Percentiles rank a stretch among this genome's conserved stretches.
Evolutionary conservation across 441 rosid genomes (phyloP).

Genomic region (Viola pubescens): DNA sequence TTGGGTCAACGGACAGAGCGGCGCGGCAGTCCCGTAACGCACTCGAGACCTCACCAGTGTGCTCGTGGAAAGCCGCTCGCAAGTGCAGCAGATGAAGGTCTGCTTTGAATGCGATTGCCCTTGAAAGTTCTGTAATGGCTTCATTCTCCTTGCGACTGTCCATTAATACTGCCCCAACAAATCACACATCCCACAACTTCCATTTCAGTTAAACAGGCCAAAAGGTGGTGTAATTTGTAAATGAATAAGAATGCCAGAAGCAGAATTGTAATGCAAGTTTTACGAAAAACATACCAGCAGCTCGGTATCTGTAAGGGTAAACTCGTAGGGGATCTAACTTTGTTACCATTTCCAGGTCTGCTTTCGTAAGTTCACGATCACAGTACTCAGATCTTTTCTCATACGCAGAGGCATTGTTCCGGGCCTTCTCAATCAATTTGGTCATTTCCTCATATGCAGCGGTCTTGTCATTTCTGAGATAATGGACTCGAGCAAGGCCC

Average conservation of each 20-base stretch:
- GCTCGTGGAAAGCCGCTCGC: conserved; percentile 93
- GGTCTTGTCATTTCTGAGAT: conserved; percentile 58
- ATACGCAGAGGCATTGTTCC: conserved; percentile 81
- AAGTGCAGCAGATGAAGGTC: conserved; percentile 89
- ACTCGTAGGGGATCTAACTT: conserved; percentile 85
- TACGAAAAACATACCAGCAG: conserved; percentile 56
- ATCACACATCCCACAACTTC: background rate
- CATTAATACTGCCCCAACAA: conserved; percentile 63
- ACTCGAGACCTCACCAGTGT: conserved; percentile 54
- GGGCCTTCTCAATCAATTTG: conserved; percentile 77
- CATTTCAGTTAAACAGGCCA: background rate
- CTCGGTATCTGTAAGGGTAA: conserved; percentile 92
- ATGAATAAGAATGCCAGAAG: background rate
- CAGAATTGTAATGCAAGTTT: background rate
- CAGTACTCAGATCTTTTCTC: conserved; percentile 98
- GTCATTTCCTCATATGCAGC: conserved; percentile 90
- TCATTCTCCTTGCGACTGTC: conserved; percentile 78
- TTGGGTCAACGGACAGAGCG: conserved; percentile 88
- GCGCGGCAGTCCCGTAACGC: conserved; percentile 91
- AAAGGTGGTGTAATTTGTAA: background rate
- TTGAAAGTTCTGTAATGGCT: conserved; percentile 81
- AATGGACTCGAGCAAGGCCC: conserved; percentile 93
- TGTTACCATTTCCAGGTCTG: conserved; percentile 88
- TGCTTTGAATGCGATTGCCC: conserved; percentile 86
- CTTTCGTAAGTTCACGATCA: conserved; percentile 75